Conservation (phyloP, 169 alveolate species). For the Plasmodium inui region DNA sequence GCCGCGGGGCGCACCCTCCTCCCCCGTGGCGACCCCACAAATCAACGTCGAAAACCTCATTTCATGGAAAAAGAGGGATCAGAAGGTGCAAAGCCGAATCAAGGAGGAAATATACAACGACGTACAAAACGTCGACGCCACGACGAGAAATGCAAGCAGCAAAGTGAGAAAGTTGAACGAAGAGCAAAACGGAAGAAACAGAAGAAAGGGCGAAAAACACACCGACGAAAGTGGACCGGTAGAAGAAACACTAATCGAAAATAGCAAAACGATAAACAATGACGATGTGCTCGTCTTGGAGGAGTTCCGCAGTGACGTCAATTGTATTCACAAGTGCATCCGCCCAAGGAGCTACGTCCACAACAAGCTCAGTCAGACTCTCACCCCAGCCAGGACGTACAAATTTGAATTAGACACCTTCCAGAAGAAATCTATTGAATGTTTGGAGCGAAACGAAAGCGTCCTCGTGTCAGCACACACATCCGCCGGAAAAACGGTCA, state of each 20-base stretch:
- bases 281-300: slow-evolving; percentile 70
- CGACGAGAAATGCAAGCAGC: background rate
- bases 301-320: slow-evolving; percentile 67
- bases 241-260: slow-evolving; percentile 50
- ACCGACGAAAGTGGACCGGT: background rate
- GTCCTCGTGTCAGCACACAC: slow-evolving; percentile 99
- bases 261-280: slow-evolving; percentile 71
- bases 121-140: slow-evolving; percentile 19
- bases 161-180: slow-evolving; percentile 21
- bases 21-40: background rate
- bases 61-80: slow-evolving; percentile 10
- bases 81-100: slow-evolving; percentile 30
- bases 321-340: slow-evolving; percentile 74
- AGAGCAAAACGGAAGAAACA: background rate
- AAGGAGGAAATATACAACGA: slow-evolving; percentile 51
- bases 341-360: slow-evolving; percentile 74
- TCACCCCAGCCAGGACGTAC: slow-evolving; percentile 91
- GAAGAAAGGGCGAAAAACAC: background rate
- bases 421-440: slow-evolving; percentile 95
- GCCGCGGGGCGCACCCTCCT: background rate
- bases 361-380: slow-evolving; percentile 31
- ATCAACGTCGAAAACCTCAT: slow-evolving; percentile 50
- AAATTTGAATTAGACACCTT: slow-evolving; percentile 96
- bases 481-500: slow-evolving; percentile 99
- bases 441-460: slow-evolving; percentile 95